These are phyloP conservation scores for Hydnomerulius pinastri DNA, from an alignment of 768 basidiomycete species.

Conservation along the genomic window DNA sequence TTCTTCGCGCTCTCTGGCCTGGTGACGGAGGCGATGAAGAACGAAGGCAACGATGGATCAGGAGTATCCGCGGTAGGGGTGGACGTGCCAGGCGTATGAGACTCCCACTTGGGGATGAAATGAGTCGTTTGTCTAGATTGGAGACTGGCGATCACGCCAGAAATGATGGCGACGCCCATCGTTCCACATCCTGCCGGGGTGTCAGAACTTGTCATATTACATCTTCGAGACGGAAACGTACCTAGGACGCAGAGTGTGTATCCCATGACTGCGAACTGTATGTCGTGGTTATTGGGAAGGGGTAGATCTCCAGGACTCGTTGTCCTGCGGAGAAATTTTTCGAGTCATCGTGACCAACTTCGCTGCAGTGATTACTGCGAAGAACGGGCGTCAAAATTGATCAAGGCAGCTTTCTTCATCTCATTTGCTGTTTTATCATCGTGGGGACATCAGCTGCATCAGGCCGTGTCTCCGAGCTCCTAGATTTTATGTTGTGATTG, in stretches of 20 bases:
- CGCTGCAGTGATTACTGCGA: neutral
- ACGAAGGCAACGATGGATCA: slow-evolving; percentile 73
- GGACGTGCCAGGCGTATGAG: slow-evolving; percentile 69
- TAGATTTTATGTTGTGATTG: neutral
- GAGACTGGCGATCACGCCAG: slow-evolving; percentile 87
- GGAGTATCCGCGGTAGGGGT: slow-evolving; percentile 57
- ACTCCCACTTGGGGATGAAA: slow-evolving; percentile 58
- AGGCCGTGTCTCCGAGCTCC: too few species aligned
- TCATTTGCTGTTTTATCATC: too few species aligned
- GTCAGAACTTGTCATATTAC: slow-evolving; percentile 15
- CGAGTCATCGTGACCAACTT: slow-evolving; percentile 10
- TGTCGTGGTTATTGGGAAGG: neutral
- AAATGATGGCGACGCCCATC: slow-evolving; percentile 95
- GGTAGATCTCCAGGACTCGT: neutral
- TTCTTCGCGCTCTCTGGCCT: slow-evolving; percentile 73
- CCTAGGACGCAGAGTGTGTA: slow-evolving; percentile 92
- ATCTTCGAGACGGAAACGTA: slow-evolving; percentile 20
- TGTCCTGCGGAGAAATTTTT: neutral
- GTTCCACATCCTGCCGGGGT: slow-evolving; percentile 86
- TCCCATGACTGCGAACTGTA: slow-evolving; percentile 56
- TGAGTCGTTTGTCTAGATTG: slow-evolving; percentile 44
- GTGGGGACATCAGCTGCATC: too few species aligned
- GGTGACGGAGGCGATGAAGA: slow-evolving; percentile 87
- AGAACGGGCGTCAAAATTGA: neutral
- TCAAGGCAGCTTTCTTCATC: too few species aligned